phyloP scores from a whole-genome alignment of 2,329 filamentous ascomycete species.

The Trichoderma hamatum region DNA sequence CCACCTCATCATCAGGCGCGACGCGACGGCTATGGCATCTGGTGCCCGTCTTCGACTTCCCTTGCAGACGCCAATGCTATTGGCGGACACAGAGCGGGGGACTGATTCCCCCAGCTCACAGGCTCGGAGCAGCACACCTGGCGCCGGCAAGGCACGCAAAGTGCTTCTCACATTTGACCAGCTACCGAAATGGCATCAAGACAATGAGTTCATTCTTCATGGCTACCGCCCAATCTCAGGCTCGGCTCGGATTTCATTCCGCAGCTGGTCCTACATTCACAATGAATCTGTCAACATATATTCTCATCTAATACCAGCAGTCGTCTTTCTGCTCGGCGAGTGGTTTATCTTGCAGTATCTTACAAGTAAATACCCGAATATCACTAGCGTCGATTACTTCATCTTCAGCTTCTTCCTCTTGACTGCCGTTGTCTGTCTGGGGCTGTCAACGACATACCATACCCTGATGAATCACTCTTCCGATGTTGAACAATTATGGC shows the following conservation, averaged over 20 bases:
- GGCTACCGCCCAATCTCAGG: slow-evolving; percentile 20
- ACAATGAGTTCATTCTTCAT: slow-evolving; percentile 21
- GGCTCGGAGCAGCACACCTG: not conserved
- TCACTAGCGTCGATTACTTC: not conserved
- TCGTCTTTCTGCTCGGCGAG: slow-evolving; percentile 12
- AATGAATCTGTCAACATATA: slow-evolving; percentile 15
- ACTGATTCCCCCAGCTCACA: not conserved
- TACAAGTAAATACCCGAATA: not conserved
- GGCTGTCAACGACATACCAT: slow-evolving; percentile 12
- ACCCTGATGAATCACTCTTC: slow-evolving; percentile 9
- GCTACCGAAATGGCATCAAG: slow-evolving; percentile 19
- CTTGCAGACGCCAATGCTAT: not conserved
- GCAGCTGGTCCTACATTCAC: slow-evolving; percentile 20
- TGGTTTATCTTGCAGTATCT: slow-evolving; percentile 14
- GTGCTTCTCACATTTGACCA: slow-evolving; percentile 4
- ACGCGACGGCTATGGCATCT: not conserved
- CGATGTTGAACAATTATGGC: slow-evolving; percentile 1
- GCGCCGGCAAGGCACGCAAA: not conserved
- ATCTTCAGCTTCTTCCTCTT: slow-evolving; percentile 12
- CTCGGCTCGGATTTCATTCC: slow-evolving; percentile 6
- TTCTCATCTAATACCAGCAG: slow-evolving; percentile 11
- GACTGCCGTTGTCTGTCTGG: slow-evolving; percentile 5
- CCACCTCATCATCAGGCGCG: not conserved
- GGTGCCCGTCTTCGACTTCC: slow-evolving; percentile 14
- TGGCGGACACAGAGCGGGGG: not conserved